These are phyloP conservation scores for Rubus parviflorus DNA, from an alignment of 306 rosid species.

Conservation along the genomic window DNA sequence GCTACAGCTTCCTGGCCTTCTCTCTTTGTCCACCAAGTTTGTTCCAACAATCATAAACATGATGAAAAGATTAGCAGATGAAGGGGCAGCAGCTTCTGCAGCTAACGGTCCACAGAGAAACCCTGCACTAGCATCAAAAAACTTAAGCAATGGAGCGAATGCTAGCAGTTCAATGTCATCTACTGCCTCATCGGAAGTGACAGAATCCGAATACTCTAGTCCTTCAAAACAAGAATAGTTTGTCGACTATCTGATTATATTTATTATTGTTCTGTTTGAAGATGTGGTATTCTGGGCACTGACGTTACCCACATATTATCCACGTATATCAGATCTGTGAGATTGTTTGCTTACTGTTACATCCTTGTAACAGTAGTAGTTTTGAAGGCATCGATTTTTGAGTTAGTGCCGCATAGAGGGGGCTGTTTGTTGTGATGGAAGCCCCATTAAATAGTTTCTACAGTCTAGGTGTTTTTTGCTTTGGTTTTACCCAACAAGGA, in stretches of 20 bases:
- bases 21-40: slow-evolving; percentile 73
- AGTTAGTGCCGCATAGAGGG: slow-evolving; percentile 43
- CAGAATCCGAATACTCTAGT: slow-evolving; percentile 45
- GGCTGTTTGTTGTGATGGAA: slow-evolving; percentile 32
- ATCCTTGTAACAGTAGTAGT: slow-evolving; percentile 25
- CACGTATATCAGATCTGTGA: slow-evolving; percentile 16
- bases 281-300: slow-evolving; percentile 33
- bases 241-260: slow-evolving; percentile 9
- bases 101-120: slow-evolving; percentile 51
- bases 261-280: slow-evolving; percentile 27
- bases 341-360: slow-evolving; percentile 29
- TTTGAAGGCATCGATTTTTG: slow-evolving; percentile 49
- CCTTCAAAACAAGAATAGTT: slow-evolving; percentile 54
- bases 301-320: slow-evolving; percentile 24
- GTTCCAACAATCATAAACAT: slow-evolving; percentile 82
- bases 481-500: background rate
- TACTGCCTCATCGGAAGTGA: slow-evolving; percentile 61
- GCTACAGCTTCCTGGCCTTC: slow-evolving; percentile 83
- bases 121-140: slow-evolving; percentile 31
- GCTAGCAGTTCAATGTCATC: slow-evolving; percentile 43
- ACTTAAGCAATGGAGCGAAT: slow-evolving; percentile 37
- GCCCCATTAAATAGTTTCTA: slow-evolving; percentile 35
- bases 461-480: slow-evolving; percentile 25
- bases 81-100: slow-evolving; percentile 49
- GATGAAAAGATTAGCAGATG: slow-evolving; percentile 76